These are phyloP conservation scores for Chondrus crispus DNA, from an alignment of 23 red algal species.

Conservation along the genomic window DNA sequence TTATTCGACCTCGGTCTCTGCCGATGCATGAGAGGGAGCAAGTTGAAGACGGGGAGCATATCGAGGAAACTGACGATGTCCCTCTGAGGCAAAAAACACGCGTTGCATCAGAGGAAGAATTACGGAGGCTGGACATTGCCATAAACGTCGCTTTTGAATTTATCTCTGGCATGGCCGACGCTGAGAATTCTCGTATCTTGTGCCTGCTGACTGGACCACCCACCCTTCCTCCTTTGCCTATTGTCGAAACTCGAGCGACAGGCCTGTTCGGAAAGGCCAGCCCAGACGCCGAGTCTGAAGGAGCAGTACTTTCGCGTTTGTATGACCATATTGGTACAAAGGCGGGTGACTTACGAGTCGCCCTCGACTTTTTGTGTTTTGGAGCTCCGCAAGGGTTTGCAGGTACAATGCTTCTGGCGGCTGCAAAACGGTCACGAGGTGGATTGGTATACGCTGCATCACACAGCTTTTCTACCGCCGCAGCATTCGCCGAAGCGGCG, in stretches of 20 bases:
- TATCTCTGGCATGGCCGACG: conserved; percentile 28
- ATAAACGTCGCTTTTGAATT: conserved; percentile 46
- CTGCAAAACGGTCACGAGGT: conserved; percentile 40
- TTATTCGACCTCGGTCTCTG: conserved; percentile 15
- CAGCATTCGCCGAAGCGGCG: conserved; percentile 55
- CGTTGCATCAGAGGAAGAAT: conserved; percentile 25
- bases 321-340: conserved; percentile 47
- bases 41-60: neutral
- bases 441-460: conserved; percentile 41
- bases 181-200: conserved; percentile 41
- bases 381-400: conserved; percentile 33
- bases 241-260: neutral
- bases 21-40: neutral
- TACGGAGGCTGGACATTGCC: conserved; percentile 40
- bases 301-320: neutral
- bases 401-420: conserved; percentile 25
- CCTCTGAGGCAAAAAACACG: neutral
- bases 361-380: conserved; percentile 58
- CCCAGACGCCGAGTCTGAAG: neutral
- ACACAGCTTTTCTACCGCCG: conserved; percentile 37
- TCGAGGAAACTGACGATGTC: neutral
- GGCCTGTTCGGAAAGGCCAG: neutral
- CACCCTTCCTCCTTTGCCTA: neutral
- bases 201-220: conserved; percentile 49
- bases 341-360: conserved; percentile 44